Conservation (phyloP, 768 basidiomycete genomes). For the Pilatotrama ljubarskyi region DNA sequence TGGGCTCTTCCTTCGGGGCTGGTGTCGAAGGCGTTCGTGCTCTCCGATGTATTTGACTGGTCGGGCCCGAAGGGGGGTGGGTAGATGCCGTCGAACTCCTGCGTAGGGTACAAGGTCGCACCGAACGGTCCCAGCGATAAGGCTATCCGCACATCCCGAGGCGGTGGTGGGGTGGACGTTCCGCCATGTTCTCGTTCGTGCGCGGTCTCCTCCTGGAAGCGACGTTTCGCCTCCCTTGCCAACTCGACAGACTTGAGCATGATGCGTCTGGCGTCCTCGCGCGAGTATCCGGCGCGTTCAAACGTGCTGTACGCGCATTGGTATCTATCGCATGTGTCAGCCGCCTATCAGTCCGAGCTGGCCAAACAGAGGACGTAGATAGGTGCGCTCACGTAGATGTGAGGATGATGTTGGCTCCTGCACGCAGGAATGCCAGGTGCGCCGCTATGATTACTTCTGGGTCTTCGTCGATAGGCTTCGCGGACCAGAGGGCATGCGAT, state of each 20-base stretch:
- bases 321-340: constrained; percentile 45
- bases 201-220: constrained; percentile 31
- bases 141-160: constrained; percentile 46
- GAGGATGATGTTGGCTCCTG: constrained; percentile 65
- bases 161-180: constrained; percentile 14
- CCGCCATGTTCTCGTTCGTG: not conserved
- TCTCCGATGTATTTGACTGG: constrained; percentile 35
- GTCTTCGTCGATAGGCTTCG: constrained; percentile 54
- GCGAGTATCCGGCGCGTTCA: constrained; percentile 48
- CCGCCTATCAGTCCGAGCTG: no score
- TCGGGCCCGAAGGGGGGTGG: constrained; percentile 74
- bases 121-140: constrained; percentile 79
- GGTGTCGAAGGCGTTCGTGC: constrained; percentile 41
- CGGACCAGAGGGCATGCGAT: constrained; percentile 71
- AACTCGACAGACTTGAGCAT: constrained; percentile 57
- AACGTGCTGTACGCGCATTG: constrained; percentile 63
- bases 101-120: constrained; percentile 60
- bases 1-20: constrained; percentile 34
- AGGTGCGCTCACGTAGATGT: constrained; percentile 61
- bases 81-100: constrained; percentile 76
- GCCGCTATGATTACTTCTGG: constrained; percentile 55
- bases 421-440: constrained; percentile 62
- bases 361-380: no score
- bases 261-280: constrained; percentile 41
- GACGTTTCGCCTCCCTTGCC: constrained; percentile 47